Evolutionary conservation across 2,329 filamentous ascomycete species (phyloP).

Genomic region (Botryosphaeria dothidea): DNA sequence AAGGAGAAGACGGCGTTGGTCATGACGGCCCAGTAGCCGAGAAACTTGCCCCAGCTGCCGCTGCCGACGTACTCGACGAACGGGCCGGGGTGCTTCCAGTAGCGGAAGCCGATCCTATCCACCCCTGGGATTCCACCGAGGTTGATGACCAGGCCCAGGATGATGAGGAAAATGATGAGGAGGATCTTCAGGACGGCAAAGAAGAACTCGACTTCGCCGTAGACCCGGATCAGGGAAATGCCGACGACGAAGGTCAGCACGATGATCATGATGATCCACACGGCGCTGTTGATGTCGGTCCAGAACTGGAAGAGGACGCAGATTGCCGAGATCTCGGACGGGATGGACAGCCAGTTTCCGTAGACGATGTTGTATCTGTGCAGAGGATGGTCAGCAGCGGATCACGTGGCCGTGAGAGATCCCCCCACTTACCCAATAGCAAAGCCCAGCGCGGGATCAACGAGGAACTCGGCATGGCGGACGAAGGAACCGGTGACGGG

Average conservation of each 20-base stretch:
- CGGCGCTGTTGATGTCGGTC: slow-evolving; percentile 33
- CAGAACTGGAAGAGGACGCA: slow-evolving; percentile 32
- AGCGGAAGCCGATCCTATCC: slow-evolving; percentile 45
- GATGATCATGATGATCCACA: slow-evolving; percentile 37
- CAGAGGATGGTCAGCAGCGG: neutral
- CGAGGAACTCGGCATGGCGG: slow-evolving; percentile 52
- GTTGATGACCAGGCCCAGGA: slow-evolving; percentile 49
- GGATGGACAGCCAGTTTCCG: slow-evolving; percentile 32
- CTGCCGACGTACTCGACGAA: slow-evolving; percentile 63
- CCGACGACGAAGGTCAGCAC: slow-evolving; percentile 34
- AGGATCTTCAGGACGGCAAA: slow-evolving; percentile 48
- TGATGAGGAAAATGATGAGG: slow-evolving; percentile 48
- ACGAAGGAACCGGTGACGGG: slow-evolving; percentile 55
- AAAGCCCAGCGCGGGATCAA: slow-evolving; percentile 48
- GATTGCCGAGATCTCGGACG: slow-evolving; percentile 32
- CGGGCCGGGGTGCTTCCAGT: slow-evolving; percentile 53
- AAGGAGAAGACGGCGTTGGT: slow-evolving; percentile 54
- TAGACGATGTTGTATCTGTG: slow-evolving; percentile 25
- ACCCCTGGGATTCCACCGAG: slow-evolving; percentile 47
- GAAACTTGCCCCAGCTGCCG: slow-evolving; percentile 58
- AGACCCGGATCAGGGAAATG: slow-evolving; percentile 32
- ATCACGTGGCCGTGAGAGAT: neutral
- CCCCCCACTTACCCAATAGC: slow-evolving; percentile 27
- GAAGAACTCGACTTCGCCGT: slow-evolving; percentile 50
- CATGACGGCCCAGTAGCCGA: slow-evolving; percentile 58